A percentile compares a stretch with the other conserved stretches of the same genome.
phyloP scores from a whole-genome alignment of 2,329 filamentous ascomycete species.

The Fusarium dimerum region DNA sequence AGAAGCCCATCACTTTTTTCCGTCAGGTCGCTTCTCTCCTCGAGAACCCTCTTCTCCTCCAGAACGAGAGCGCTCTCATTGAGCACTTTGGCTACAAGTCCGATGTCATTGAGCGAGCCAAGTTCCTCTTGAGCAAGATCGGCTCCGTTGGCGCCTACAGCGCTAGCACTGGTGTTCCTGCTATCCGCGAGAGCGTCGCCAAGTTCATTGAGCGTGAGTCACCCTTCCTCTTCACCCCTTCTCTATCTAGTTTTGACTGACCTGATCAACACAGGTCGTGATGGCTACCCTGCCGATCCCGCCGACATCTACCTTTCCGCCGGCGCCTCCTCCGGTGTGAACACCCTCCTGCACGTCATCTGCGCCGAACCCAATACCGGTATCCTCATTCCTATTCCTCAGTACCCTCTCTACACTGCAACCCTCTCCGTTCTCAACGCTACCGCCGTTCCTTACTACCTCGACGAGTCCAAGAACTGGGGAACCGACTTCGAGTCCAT shows the following conservation, averaged over 20 bases:
- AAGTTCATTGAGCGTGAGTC: constrained; percentile 83
- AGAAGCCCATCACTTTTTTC: constrained; percentile 99
- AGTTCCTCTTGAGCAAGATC: constrained; percentile 76
- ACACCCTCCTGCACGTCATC: constrained; percentile 88
- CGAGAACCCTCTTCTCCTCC: constrained; percentile 83
- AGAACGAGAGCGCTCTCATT: constrained; percentile 79
- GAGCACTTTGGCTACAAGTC: constrained; percentile 80
- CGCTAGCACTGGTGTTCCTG: constrained; percentile 84
- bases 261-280: constrained; percentile 58
- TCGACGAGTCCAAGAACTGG: constrained; percentile 86
- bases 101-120: constrained; percentile 84
- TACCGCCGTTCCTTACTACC: constrained; percentile 86
- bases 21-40: constrained; percentile 90
- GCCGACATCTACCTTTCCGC: constrained; percentile 86
- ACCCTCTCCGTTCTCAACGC: constrained; percentile 85
- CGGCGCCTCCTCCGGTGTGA: constrained; percentile 92
- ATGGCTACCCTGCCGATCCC: constrained; percentile 82
- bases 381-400: constrained; percentile 91
- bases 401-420: constrained; percentile 97
- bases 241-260: background rate
- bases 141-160: constrained; percentile 96
- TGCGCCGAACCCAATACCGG: constrained; percentile 76
- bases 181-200: constrained; percentile 86
- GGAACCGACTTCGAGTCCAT: constrained; percentile 84
- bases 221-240: background rate